Evolutionary conservation across 1,284 basidiomycete species (phyloP), one percentile per base, ranked within the genome.

Genomic region (Moesziomyces antarcticus): DNA sequence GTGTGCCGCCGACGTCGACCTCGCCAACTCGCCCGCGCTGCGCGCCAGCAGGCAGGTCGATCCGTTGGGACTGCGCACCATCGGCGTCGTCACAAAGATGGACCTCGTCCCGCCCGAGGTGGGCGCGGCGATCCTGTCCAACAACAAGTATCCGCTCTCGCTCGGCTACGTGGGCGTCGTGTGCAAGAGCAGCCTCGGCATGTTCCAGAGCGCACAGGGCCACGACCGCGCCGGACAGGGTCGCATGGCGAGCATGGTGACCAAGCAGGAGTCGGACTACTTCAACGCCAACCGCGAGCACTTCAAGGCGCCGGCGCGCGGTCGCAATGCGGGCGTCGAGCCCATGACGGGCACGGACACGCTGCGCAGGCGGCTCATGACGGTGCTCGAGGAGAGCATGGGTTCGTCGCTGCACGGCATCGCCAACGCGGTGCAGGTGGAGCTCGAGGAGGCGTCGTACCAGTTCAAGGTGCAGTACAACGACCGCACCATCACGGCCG

Each of bases 391-490:
- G 84, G 94, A 93, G 22, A 94, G 92, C 44, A 99, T 99, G 96
- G 93, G 94, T 0, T 92, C 92, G 0, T 94, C 93, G 43, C 87
- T 99, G 11, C 93, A 98, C 79, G 91, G 92, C 1, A 97, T 99
- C 83, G 93, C 93, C 54, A 97, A 97, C 82, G 93, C 93, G 1
- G 96, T 99, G 5, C 94, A 97, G 80, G 89, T 97, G 37, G 97
- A 99, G 85, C 88, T 98, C 14, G 96, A 99, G 85, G 96, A 98
- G 81, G 91, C 96, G 1, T 91, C 90, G 27, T 99, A 99, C 85
- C 95, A 98, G 85, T 99, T 99, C 89, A 99, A 99, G 85, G 95
- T 99, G 0, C 94, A 98, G 85, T 99, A 99, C 87, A 99, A 99
- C 83, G 97, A 99, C 85, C 90, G 94, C 21, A 89, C 92, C 25